Conservation (phyloP, 805 yeast species). For the Hanseniaspora vineae region DNA sequence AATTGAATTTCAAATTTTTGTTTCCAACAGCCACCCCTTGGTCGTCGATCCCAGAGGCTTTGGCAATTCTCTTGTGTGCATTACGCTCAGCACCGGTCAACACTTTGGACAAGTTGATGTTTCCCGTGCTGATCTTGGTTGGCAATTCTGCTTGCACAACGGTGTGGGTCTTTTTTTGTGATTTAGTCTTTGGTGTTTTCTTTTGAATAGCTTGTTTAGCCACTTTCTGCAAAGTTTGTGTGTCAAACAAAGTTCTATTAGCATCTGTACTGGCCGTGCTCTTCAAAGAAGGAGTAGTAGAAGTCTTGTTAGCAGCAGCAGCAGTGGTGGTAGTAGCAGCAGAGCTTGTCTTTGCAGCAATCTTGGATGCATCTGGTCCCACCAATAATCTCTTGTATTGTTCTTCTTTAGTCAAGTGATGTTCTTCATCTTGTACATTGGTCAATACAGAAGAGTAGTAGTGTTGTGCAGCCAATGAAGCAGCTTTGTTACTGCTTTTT, state of each 20-base stretch:
- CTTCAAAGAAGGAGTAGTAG: conserved; percentile 1
- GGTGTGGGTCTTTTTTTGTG: neutral
- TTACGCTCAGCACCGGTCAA: conserved; percentile 19
- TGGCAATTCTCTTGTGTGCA: conserved; percentile 15
- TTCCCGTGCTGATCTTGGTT: neutral
- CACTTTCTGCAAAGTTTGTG: conserved; percentile 4
- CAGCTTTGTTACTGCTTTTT: conserved; percentile 61
- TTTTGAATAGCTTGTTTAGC: neutral
- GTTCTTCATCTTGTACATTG: neutral
- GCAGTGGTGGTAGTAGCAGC: neutral
- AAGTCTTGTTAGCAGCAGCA: conserved; percentile 1
- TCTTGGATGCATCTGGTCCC: conserved; percentile 22
- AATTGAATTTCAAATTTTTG: conserved; percentile 2
- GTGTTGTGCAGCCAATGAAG: conserved; percentile 55
- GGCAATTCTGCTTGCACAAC: conserved; percentile 3
- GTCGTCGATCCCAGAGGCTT: neutral
- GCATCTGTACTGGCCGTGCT: neutral
- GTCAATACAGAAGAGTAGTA: conserved; percentile 33
- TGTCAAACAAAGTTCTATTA: conserved; percentile 4
- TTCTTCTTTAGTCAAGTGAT: conserved; percentile 11
- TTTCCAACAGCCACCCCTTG: neutral
- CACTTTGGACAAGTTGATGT: conserved; percentile 17
- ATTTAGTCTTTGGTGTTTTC: neutral
- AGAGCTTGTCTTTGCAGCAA: conserved; percentile 15
- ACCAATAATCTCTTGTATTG: conserved; percentile 40